Base-by-base conservation (phyloP, 148 eudicot species). In the Fallopia convolvulus region DNA sequence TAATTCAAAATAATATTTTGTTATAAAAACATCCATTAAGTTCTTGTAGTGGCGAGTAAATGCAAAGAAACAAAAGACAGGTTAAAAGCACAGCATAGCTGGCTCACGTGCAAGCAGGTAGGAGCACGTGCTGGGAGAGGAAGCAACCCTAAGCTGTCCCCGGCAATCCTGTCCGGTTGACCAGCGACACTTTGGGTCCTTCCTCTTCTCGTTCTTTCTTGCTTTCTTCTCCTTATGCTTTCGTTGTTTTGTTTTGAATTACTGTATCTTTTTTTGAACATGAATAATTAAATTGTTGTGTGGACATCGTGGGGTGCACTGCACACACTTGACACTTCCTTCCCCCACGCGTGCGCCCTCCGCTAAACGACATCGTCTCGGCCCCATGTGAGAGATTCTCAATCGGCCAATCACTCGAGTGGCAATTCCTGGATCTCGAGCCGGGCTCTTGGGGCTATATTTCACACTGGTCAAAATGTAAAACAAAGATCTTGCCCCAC, bases 121-220 rank as follows among this genome's bases (percentile, higher is more conserved):
- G 23, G 40, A 42, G 83, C 91, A 90, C 93, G 91, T 90, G 91
- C 85, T 75, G 60, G 56, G 71, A 79, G 39, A 52, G 32, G 49
- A 32, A 46, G 61, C 81, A 76, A 72, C 15, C 72, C 61, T 70
- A 55, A 70, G 72, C 70, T 82, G 83, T 80, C 74, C 60, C 41
- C 52, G 82, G 74, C 81, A 82, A 74, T 23, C 33, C 42, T 90
- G 94, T 81, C 91, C 78, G 89, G 89, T 90, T 90, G 90, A 88
- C 92, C 82, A 68, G 79, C 80, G 89, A 87, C 94, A 90, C 68
- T 21, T 55, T 32, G 76, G 77, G 77, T 36, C 78, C 77, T 65
- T 63, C 74, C 68, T 74, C 74, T 56, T 82, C 30, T 36, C 76
- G 73, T 65, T 63, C 70, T 66, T 74, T 74, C 63, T 82, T 26